phyloP scores from a whole-genome alignment of 1,284 basidiomycete species.

The Schizopora paradoxa region DNA sequence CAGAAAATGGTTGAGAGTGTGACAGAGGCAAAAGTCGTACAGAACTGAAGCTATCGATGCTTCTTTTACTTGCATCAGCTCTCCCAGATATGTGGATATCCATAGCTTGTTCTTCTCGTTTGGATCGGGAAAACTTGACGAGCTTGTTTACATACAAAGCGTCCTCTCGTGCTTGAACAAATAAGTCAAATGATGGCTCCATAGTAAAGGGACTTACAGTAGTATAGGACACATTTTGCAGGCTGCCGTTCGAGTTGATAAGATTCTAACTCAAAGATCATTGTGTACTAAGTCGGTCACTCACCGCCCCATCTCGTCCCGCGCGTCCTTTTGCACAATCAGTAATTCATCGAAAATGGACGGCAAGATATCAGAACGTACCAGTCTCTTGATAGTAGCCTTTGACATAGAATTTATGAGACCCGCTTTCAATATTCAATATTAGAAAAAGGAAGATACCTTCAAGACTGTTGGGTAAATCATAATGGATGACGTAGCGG shows the following conservation, averaged over 20 bases:
- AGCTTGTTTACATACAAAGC: conserved; percentile 49
- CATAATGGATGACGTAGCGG: conserved; percentile 74
- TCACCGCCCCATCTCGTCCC: conserved; percentile 76
- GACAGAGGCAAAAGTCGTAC: conserved; percentile 34
- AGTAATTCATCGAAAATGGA: conserved; percentile 7
- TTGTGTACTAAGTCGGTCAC: no score
- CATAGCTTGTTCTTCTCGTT: conserved; percentile 27
- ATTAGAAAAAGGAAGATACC: conserved; percentile 36
- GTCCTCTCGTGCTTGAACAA: conserved; percentile 68
- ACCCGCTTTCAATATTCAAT: conserved; percentile 1
- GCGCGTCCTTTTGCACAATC: conserved; percentile 53
- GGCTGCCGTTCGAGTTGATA: conserved; percentile 41
- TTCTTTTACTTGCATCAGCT: conserved; percentile 60
- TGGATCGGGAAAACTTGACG: conserved; percentile 45
- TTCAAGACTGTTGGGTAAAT: conserved; percentile 81
- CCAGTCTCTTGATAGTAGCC: conserved; percentile 90
- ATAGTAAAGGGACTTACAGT: conserved; percentile 46
- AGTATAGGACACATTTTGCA: conserved; percentile 76
- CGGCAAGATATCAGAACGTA: conserved; percentile 20
- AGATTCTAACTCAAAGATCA: background rate
- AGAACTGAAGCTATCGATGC: conserved; percentile 57
- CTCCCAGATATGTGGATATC: conserved; percentile 21
- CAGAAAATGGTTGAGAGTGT: conserved; percentile 2
- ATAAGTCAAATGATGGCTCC: background rate
- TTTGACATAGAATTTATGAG: conserved; percentile 27